These are phyloP conservation scores for Penicillium psychrosexuale DNA, from an alignment of 2,329 filamentous ascomycete species.

Conservation along the genomic window DNA sequence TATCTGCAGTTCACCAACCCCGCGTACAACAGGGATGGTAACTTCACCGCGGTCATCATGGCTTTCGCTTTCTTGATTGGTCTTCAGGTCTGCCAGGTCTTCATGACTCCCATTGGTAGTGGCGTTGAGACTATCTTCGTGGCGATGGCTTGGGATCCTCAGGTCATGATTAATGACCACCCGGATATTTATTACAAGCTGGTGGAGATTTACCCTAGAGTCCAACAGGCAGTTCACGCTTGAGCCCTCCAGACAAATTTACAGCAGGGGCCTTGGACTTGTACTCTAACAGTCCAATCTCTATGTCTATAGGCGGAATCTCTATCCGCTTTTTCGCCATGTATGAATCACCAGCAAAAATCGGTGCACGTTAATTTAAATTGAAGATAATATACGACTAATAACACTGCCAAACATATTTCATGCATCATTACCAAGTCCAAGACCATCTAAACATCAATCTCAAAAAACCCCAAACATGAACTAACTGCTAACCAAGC, in stretches of 20 bases:
- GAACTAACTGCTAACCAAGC: neutral
- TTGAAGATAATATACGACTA: neutral
- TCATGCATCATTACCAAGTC: conserved; percentile 20
- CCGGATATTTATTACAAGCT: conserved; percentile 76
- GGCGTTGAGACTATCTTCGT: conserved; percentile 94
- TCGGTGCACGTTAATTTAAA: neutral
- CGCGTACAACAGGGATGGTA: conserved; percentile 65
- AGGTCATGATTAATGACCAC: conserved; percentile 74
- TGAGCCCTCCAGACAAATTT: conserved; percentile 22
- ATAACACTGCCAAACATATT: neutral
- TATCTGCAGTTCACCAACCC: conserved; percentile 82
- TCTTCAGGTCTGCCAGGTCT: conserved; percentile 82
- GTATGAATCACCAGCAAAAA: neutral
- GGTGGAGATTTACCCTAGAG: conserved; percentile 76
- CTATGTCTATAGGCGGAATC: neutral
- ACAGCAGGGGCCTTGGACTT: neutral
- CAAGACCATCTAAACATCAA: neutral
- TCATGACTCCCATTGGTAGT: conserved; percentile 80
- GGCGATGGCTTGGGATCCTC: conserved; percentile 63
- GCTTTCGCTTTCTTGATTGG: conserved; percentile 88
- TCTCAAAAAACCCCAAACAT: conserved; percentile 1
- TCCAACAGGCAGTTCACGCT: conserved; percentile 74
- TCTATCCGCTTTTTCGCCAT: neutral
- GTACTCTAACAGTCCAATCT: too few species aligned
- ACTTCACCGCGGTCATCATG: conserved; percentile 73